A percentile compares a stretch with the other conserved stretches of the same genome.
These are phyloP conservation scores for Abrus pulchellus DNA, from an alignment of 306 rosid genomes.

Conservation along the genomic window DNA sequence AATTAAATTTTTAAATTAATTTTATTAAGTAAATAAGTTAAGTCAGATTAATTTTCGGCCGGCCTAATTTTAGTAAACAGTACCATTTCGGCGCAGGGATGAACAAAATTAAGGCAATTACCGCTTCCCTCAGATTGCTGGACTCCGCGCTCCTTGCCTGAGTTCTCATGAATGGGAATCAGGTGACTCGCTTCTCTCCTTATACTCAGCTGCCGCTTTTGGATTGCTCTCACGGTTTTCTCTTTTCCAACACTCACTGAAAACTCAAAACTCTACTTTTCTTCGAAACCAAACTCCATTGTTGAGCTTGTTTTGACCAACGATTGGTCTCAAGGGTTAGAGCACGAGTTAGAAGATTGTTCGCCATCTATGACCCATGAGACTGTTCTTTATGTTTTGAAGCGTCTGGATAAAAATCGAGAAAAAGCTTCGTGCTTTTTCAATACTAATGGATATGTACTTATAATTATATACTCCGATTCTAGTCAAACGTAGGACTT, in stretches of 20 bases:
- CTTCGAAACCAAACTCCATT: constrained; percentile 73
- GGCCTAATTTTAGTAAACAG: too few relatives aligned
- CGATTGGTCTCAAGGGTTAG: constrained; percentile 78
- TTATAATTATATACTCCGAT: too few relatives aligned
- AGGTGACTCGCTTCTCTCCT: constrained; percentile 65
- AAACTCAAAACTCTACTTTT: constrained; percentile 54
- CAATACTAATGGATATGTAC: too few relatives aligned
- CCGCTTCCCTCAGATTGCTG: constrained; percentile 56
- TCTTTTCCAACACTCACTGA: constrained; percentile 48
- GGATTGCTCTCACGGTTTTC: constrained; percentile 37
- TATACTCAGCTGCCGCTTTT: constrained; percentile 46
- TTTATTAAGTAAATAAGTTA: too few relatives aligned
- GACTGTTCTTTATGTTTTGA: constrained; percentile 70
- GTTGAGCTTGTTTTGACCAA: constrained; percentile 62
- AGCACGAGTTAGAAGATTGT: constrained; percentile 60
- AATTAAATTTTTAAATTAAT: too few relatives aligned
- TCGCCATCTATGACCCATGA: constrained; percentile 67
- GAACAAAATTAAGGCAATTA: constrained; percentile 65
- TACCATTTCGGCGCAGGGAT: constrained; percentile 46
- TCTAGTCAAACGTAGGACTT: too few relatives aligned
- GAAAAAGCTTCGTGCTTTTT: constrained; percentile 73
- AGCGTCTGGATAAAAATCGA: constrained; percentile 69
- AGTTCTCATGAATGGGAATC: constrained; percentile 39
- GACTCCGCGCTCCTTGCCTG: constrained; percentile 57
- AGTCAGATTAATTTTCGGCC: too few relatives aligned